A percentile compares a stretch with the other conserved stretches of the same genome.
Conservation (phyloP, 768 basidiomycete species). For the Postia placenta region DNA sequence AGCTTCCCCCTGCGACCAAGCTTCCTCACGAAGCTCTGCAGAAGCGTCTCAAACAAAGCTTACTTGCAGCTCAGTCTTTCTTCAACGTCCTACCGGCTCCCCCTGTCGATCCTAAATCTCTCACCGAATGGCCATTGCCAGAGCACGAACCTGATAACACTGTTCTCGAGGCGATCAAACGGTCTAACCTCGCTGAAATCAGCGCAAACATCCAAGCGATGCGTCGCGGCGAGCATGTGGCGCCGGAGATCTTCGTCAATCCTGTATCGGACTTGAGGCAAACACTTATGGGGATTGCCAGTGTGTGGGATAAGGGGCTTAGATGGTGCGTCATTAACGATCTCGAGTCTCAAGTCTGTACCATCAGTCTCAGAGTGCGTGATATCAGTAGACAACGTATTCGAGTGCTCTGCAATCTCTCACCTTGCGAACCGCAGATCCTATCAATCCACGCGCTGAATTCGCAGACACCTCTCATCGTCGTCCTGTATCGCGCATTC, state of each 20-base stretch:
- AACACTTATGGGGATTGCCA: conserved; percentile 8
- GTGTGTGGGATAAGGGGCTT: conserved; percentile 6
- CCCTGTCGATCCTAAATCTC: background rate
- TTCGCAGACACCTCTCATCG: conserved; percentile 9
- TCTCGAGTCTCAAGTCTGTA: conserved; percentile 1
- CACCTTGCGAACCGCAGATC: conserved; percentile 8
- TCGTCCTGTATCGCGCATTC: conserved; percentile 9
- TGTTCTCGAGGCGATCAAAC: background rate
- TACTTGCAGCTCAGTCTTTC: conserved; percentile 8
- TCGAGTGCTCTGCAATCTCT: background rate
- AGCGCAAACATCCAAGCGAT: background rate
- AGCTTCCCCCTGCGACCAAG: conserved; percentile 7
- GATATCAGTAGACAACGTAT: no score
- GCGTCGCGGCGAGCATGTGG: no score
- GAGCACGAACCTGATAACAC: background rate
- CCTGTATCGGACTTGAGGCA: conserved; percentile 11
- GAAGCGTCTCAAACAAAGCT: conserved; percentile 8
- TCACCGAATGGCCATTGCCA: background rate
- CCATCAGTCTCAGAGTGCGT: conserved; percentile 13
- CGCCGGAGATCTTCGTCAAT: conserved; percentile 6
- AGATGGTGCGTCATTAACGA: conserved; percentile 10
- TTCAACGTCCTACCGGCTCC: background rate
- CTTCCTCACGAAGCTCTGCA: conserved; percentile 5
- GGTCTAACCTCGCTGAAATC: no score
- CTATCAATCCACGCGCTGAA: conserved; percentile 8